phyloP scores from a whole-genome alignment of 805 yeast genomes.

The Metschnikowia colocasiae region DNA sequence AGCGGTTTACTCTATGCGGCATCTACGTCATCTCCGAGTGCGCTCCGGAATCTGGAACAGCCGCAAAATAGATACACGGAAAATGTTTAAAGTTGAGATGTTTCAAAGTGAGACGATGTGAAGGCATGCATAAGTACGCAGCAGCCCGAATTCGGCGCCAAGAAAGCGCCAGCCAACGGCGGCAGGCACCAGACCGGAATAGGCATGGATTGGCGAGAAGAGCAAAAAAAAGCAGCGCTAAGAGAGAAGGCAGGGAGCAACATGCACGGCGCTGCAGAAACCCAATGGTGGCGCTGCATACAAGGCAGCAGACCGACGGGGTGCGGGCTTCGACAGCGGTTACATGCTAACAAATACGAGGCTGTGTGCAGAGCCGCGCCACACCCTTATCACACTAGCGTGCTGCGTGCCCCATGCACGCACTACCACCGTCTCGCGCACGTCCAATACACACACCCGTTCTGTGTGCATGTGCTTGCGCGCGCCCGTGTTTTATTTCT shows the following conservation, averaged over 20 bases:
- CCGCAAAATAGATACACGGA: no score
- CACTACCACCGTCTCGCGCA: neutral
- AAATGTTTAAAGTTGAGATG: no score
- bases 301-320: neutral
- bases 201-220: no score
- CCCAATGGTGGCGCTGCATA: neutral
- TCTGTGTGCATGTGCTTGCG: neutral
- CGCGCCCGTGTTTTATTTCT: conserved; percentile 4
- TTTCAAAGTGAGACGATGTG: no score
- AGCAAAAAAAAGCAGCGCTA: no score
- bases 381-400: neutral
- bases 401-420: neutral
- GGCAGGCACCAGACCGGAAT: no score
- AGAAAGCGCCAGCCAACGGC: no score
- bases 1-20: no score
- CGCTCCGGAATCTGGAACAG: no score
- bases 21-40: no score
- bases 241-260: neutral
- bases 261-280: neutral
- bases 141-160: no score
- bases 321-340: neutral
- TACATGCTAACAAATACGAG: neutral
- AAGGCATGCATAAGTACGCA: no score
- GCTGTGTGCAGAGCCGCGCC: neutral
- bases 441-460: neutral